A percentile compares a stretch with the other conserved stretches of the same genome.
These are phyloP conservation scores for Tirmania nivea DNA, from an alignment of 495 filamentous ascomycete genomes.

Conservation along the genomic window DNA sequence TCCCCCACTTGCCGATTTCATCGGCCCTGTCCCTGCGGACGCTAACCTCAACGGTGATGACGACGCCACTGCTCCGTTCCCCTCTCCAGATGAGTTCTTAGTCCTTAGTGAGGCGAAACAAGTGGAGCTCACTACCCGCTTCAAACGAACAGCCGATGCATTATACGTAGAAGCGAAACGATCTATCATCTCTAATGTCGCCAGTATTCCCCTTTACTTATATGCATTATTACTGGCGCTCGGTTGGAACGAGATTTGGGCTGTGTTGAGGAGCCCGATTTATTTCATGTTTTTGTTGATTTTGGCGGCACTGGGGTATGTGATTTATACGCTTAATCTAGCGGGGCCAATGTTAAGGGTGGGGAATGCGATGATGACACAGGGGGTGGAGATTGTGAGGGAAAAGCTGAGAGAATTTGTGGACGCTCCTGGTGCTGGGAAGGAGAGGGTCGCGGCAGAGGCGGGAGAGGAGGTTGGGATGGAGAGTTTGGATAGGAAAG, in stretches of 20 bases:
- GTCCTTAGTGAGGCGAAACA: conserved; percentile 69
- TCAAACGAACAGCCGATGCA: conserved; percentile 92
- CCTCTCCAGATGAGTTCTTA: conserved; percentile 57
- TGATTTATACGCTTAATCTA: conserved; percentile 80
- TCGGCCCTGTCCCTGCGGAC: conserved; percentile 64
- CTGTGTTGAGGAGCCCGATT: conserved; percentile 69
- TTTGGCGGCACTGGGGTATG: conserved; percentile 49
- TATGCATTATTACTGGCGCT: conserved; percentile 71
- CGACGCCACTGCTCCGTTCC: background rate
- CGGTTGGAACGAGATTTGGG: conserved; percentile 82
- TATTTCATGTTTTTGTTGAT: conserved; percentile 79
- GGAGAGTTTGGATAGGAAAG: conserved; percentile 37
- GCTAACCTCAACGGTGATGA: conserved; percentile 56
- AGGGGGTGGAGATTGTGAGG: conserved; percentile 76
- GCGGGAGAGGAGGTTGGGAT: conserved; percentile 31
- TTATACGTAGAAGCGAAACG: conserved; percentile 96
- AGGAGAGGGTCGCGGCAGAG: background rate
- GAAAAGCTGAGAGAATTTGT: conserved; percentile 71
- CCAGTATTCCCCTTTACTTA: conserved; percentile 86
- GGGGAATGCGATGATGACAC: conserved; percentile 65
- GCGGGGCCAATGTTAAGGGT: conserved; percentile 92
- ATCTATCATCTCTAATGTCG: conserved; percentile 83
- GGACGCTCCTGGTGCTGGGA: conserved; percentile 20
- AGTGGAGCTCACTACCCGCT: conserved; percentile 74
- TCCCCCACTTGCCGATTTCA: conserved; percentile 63